These are phyloP conservation scores for Jacaranda copaia DNA, from an alignment of 257 asterid species.

Conservation along the genomic window DNA sequence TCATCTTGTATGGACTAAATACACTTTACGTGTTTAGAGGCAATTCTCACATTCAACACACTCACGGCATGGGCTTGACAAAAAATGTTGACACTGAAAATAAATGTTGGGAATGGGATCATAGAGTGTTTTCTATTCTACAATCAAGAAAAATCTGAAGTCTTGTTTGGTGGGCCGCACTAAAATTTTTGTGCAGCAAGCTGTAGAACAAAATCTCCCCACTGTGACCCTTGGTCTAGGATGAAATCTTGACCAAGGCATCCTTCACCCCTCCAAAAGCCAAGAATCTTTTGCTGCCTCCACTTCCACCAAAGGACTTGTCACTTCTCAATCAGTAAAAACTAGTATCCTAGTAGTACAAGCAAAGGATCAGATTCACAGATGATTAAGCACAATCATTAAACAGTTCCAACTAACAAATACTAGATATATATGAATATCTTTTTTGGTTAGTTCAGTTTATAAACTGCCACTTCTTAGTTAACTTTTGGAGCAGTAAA, in stretches of 20 bases:
- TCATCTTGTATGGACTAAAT: no score
- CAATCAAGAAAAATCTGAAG: not conserved
- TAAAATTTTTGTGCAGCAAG: not conserved
- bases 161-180: not conserved
- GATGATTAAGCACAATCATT: conserved; percentile 24
- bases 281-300: not conserved
- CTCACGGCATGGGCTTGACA: no score
- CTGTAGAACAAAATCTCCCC: not conserved
- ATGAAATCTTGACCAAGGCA: not conserved
- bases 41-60: no score
- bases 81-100: no score
- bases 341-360: not conserved
- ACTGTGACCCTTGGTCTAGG: not conserved
- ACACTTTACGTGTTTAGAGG: no score
- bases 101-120: no score
- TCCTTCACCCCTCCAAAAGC: not conserved
- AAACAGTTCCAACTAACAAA: not conserved
- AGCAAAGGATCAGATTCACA: conserved; percentile 36
- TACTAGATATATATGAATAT: conserved; percentile 6
- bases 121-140: no score
- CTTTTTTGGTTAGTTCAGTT: not conserved
- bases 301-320: not conserved
- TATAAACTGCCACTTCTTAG: not conserved
- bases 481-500: not conserved
- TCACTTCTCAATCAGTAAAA: no score